These are phyloP conservation scores for Trypanosomatidae sp. DNA, from an alignment of 208 protist species.

Conservation along the genomic window DNA sequence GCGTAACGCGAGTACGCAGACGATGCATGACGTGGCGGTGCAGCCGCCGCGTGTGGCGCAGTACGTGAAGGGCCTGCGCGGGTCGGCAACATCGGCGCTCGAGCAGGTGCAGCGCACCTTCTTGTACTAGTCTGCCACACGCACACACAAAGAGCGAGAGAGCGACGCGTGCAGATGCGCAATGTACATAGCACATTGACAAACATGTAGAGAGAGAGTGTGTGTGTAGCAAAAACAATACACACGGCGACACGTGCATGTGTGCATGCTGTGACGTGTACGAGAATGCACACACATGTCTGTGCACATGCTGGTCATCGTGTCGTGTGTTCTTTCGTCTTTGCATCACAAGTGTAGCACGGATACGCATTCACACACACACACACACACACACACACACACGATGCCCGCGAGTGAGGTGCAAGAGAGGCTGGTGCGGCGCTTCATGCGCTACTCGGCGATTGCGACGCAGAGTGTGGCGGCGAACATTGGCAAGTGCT, in stretches of 20 bases:
- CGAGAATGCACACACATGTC: too few relatives aligned
- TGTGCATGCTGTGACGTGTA: too few relatives aligned
- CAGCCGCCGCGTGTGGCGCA: constrained; percentile 68
- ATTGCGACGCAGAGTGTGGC: constrained; percentile 61
- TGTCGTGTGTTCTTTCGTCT: too few relatives aligned
- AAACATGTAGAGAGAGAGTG: constrained; percentile 1
- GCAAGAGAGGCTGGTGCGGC: constrained; percentile 36
- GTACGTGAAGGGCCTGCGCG: constrained; percentile 86
- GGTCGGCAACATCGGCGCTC: constrained; percentile 55
- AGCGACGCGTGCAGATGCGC: too few relatives aligned
- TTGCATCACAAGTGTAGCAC: too few relatives aligned
- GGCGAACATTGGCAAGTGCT: constrained; percentile 28
- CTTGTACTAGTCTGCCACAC: constrained; percentile 26
- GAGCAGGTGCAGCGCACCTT: constrained; percentile 73
- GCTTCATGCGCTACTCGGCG: constrained; percentile 71
- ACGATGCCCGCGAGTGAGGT: too few relatives aligned
- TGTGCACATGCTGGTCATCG: too few relatives aligned
- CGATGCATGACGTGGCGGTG: constrained; percentile 62
- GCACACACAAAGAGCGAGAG: neutral
- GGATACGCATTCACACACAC: too few relatives aligned
- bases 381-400: too few relatives aligned
- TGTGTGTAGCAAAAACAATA: constrained; percentile 5
- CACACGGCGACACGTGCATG: too few relatives aligned
- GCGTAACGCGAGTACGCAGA: constrained; percentile 63
- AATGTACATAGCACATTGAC: too few relatives aligned